These are phyloP conservation scores for Eimeria tenella DNA, from an alignment of 169 alveolate genomes.

Conservation along the genomic window DNA sequence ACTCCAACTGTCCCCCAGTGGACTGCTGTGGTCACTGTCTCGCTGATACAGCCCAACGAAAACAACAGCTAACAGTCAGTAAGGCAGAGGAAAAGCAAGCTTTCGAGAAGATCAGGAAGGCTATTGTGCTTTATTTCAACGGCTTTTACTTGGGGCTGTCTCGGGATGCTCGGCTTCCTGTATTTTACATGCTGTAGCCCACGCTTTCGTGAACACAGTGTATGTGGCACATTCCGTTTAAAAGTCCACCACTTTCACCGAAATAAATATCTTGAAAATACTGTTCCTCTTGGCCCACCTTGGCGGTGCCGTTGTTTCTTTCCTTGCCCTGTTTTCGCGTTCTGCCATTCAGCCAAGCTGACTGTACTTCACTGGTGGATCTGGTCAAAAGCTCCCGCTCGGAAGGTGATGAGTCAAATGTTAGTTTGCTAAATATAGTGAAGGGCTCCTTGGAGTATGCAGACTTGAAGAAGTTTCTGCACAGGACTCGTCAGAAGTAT, in stretches of 20 bases:
- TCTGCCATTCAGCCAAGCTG: not conserved
- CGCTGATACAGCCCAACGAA: no score
- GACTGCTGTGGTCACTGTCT: no score
- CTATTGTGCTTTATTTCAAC: not conserved
- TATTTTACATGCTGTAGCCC: not conserved
- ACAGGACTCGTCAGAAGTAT: not conserved
- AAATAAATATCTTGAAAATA: not conserved
- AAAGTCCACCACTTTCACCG: not conserved
- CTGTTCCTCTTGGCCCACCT: not conserved
- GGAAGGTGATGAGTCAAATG: not conserved
- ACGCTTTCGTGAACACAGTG: not conserved
- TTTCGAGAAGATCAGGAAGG: no score
- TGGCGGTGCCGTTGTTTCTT: not conserved
- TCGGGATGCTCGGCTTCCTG: constrained; percentile 13
- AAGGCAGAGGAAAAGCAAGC: no score
- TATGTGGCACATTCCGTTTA: not conserved
- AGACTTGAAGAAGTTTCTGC: not conserved
- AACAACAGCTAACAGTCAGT: no score
- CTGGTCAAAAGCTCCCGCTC: not conserved
- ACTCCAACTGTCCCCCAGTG: no score
- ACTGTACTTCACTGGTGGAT: not conserved
- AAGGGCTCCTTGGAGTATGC: not conserved
- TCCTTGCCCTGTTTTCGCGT: not conserved
- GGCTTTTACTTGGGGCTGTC: constrained; percentile 10
- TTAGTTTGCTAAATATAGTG: not conserved